phyloP scores from a whole-genome alignment of 257 asterid genomes.

The Solanum infundibuliforme region DNA sequence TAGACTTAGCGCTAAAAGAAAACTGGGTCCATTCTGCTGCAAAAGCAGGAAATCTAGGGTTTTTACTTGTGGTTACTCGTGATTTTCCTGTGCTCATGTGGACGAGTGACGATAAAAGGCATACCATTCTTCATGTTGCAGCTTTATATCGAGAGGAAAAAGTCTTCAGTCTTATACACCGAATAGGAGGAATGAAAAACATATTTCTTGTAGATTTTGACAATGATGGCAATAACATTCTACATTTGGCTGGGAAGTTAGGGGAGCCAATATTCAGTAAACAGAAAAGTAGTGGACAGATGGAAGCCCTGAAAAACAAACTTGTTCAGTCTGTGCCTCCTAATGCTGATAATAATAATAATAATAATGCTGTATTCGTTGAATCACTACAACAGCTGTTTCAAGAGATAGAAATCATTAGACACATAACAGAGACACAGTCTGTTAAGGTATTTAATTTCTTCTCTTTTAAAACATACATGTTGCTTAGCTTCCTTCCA shows the following conservation, averaged over 20 bases:
- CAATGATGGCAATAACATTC: not conserved
- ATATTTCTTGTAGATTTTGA: too few species aligned
- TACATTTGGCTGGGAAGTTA: not conserved
- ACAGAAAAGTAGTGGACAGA: too few species aligned
- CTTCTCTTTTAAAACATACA: too few species aligned
- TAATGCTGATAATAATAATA: too few species aligned
- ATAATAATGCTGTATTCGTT: too few species aligned
- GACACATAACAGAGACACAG: too few species aligned
- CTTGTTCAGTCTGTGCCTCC: too few species aligned
- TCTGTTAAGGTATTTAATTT: not conserved
- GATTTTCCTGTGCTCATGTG: not conserved
- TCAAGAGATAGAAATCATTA: too few species aligned
- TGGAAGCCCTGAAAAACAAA: too few species aligned
- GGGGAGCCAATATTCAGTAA: not conserved
- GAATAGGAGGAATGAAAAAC: not conserved
- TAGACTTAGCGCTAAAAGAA: too few species aligned
- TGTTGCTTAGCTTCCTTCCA: too few species aligned
- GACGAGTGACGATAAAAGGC: rapidly evolving
- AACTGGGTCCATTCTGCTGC: not conserved
- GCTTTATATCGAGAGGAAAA: not conserved
- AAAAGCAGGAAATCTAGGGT: not conserved
- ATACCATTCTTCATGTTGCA: not conserved
- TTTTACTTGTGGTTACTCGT: not conserved
- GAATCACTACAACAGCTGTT: too few species aligned
- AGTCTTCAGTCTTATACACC: not conserved